Conservation (phyloP, 2,329 filamentous ascomycete genomes). For the Ophiostoma sp. region DNA sequence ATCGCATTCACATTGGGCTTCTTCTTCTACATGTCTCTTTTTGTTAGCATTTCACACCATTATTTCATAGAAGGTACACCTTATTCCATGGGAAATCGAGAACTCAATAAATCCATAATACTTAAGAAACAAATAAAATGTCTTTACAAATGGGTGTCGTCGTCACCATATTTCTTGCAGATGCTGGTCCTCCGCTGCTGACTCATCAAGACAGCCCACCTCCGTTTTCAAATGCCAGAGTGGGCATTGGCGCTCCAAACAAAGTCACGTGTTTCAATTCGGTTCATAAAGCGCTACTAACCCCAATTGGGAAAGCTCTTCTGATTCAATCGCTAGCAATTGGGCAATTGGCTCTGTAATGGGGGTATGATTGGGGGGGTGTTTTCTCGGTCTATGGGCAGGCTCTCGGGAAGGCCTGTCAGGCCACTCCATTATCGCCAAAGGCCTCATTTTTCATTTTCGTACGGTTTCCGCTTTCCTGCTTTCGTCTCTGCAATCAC, state of each 20-base stretch:
- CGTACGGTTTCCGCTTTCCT: constrained; percentile 2
- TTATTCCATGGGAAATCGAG: no score
- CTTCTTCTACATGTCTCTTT: no score
- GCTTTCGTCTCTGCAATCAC: constrained; percentile 2
- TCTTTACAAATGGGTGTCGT: no score
- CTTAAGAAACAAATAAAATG: no score
- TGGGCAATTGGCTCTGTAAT: constrained; percentile 9
- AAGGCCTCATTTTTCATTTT: constrained; percentile 26
- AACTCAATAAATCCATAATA: no score
- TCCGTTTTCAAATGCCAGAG: constrained; percentile 18
- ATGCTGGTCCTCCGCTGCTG: background rate
- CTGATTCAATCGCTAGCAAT: constrained; percentile 10
- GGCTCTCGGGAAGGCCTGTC: constrained; percentile 23
- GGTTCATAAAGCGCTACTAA: constrained; percentile 12
- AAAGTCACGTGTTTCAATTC: background rate
- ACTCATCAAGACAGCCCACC: constrained; percentile 13
- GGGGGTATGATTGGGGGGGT: background rate
- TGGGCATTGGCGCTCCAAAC: constrained; percentile 21
- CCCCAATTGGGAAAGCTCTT: constrained; percentile 25
- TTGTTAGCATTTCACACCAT: no score
- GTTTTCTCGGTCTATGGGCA: constrained; percentile 26
- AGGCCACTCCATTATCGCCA: constrained; percentile 28
- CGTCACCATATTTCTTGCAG: no score
- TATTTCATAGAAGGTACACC: no score
- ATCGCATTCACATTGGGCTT: no score